Percentiles rank a stretch among this genome's conserved stretches.
phyloP scores from a whole-genome alignment of 2,329 filamentous ascomycete species.

The Alternaria viburni region DNA sequence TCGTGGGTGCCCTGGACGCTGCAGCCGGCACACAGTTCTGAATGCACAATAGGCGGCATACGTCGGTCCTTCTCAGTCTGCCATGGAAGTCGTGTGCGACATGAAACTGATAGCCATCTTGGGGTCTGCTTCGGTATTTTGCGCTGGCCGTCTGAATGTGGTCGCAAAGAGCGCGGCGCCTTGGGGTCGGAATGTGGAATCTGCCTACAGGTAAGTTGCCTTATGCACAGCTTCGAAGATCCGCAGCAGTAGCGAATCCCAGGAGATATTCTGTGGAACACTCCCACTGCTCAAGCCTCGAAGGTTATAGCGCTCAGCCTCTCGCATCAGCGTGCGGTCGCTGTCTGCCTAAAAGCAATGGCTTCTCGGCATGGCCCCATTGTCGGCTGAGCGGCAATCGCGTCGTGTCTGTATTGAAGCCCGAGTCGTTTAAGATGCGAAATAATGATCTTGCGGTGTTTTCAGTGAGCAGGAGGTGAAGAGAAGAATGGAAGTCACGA shows the following conservation, averaged over 20 bases:
- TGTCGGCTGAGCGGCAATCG: background rate
- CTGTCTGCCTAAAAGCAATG: background rate
- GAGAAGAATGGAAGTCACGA: background rate
- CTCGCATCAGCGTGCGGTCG: constrained; percentile 1
- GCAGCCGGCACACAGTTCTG: constrained; percentile 8
- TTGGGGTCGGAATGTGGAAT: background rate
- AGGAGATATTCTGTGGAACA: background rate
- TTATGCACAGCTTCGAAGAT: background rate
- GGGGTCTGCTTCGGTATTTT: background rate
- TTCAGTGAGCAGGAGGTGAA: background rate
- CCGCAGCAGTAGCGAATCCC: constrained; percentile 1
- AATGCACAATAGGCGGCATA: background rate
- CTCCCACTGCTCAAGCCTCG: background rate
- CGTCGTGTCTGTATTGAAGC: background rate
- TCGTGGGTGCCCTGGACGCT: background rate
- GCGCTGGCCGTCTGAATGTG: background rate
- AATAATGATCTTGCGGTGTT: background rate
- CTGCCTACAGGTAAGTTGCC: background rate
- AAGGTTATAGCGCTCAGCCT: constrained; percentile 1
- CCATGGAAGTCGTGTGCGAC: background rate
- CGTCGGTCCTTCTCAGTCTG: background rate
- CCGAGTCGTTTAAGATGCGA: background rate
- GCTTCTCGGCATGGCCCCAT: background rate
- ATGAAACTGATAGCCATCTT: background rate
- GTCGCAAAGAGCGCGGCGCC: background rate